Percentiles rank a stretch among this genome's conserved stretches.
Conservation (phyloP, 2,329 filamentous ascomycete genomes). For the Thielaviopsis euricoi region DNA sequence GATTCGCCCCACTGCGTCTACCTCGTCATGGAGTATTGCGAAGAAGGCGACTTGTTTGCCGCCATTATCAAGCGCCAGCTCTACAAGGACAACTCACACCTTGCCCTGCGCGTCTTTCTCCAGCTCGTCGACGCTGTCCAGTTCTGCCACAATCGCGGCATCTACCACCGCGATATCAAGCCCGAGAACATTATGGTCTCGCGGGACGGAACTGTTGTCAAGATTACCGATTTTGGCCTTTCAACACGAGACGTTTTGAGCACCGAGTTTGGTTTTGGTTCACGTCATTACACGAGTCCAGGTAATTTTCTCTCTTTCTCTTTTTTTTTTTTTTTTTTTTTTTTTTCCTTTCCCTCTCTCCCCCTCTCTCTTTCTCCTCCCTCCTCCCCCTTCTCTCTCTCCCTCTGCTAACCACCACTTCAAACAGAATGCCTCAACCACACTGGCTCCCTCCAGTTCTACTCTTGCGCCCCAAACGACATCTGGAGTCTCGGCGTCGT, state of each 20-base stretch:
- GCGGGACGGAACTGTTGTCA: slow-evolving; percentile 74
- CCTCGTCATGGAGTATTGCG: slow-evolving; percentile 92
- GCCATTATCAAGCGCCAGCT: slow-evolving; percentile 93
- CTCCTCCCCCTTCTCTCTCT: no score
- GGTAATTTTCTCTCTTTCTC: slow-evolving; percentile 40
- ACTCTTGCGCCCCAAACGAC: slow-evolving; percentile 87
- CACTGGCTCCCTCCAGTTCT: slow-evolving; percentile 58
- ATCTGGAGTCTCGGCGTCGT: slow-evolving; percentile 98
- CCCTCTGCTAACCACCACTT: background rate
- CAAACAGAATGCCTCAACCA: slow-evolving; percentile 83
- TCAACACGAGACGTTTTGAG: slow-evolving; percentile 72
- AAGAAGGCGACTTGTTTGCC: slow-evolving; percentile 89
- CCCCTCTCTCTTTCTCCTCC: no score
- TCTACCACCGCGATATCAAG: slow-evolving; percentile 96
- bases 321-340: slow-evolving; percentile 17
- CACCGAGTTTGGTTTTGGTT: slow-evolving; percentile 92
- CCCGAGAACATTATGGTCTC: slow-evolving; percentile 94
- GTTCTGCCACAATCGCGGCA: slow-evolving; percentile 81
- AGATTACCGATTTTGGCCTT: slow-evolving; percentile 93
- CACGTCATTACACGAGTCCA: slow-evolving; percentile 99
- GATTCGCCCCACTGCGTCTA: slow-evolving; percentile 85
- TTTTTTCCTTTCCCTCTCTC: slow-evolving; percentile 1
- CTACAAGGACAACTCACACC: slow-evolving; percentile 80
- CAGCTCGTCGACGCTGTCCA: slow-evolving; percentile 94
- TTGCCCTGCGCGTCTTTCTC: slow-evolving; percentile 76